Base-by-base conservation (phyloP, 1,284 basidiomycete species). In the Coniophora puteana region DNA sequence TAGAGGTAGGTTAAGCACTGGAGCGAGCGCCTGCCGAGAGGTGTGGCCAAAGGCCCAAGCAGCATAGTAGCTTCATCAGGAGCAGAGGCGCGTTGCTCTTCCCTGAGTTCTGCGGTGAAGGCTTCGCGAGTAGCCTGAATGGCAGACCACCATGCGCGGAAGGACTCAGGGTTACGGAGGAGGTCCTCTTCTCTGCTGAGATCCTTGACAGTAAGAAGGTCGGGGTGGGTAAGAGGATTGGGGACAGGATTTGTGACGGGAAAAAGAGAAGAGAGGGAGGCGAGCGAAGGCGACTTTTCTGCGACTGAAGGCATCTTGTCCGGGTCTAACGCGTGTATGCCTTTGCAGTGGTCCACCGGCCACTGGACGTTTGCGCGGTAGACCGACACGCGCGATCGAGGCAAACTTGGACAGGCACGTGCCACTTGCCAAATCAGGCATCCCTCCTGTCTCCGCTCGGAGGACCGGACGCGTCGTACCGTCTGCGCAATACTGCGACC, bases 111-210 rank as follows among this genome's bases (percentile, higher is more conserved):
- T 40, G 77, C 57, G 51, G 65, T 58, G 53, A 78, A 80, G 18
- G 73, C 69, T 44, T 93, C 88, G 54, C 82, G 78, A 38, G 92
- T 77, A 38, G 80, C 74, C 46, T 81, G 74, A 54, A 99, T 89
- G 53, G 94, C 89, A 1, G 83, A 72, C 75, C 89, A 84, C 96
- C 96, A 99, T 51, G 88, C 81, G 23, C 90, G 80, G 61, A 94
- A 89, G 44, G 94, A 96, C 45, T 80, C 78, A 3, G 92, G 89
- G 64, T 98, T 97, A 48, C 91, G 81, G 24, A 94, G 71, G n/a
- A 99, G 77, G 65, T 99, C 95, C 65, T 99, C 93, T 68, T 98
- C 96, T 31, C 91, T 82, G 47, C 84, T 76, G 25, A 97, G 63
- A 63, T 98, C 93, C 38, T 79, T 73, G 22, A 80, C 65, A 3